Percentiles rank a stretch among this genome's conserved stretches.
Conservation (phyloP, 495 filamentous ascomycete species). For the Penicillium tannophilum region DNA sequence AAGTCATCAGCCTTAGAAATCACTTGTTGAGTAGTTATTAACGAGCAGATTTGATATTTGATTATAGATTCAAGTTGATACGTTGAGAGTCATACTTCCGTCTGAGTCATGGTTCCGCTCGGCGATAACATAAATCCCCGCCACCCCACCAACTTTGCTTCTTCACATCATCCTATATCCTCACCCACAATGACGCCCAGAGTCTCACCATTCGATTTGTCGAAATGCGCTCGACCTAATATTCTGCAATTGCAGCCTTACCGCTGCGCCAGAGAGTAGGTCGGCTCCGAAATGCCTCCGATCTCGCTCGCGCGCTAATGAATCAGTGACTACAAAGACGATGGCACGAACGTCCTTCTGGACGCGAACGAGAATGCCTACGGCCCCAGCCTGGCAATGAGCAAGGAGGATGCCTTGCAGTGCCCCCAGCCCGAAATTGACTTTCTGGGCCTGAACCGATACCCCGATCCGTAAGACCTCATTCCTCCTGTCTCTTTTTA, state of each 20-base stretch:
- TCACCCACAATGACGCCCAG: constrained; percentile 41
- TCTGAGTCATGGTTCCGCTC: not conserved
- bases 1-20: no score
- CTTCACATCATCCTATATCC: not conserved
- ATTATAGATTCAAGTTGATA: not conserved
- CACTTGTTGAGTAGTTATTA: no score
- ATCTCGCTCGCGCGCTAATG: constrained; percentile 34
- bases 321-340: constrained; percentile 94
- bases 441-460: constrained; percentile 81
- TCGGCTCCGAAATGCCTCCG: constrained; percentile 18
- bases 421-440: constrained; percentile 57
- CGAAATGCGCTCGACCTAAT: constrained; percentile 81
- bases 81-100: not conserved
- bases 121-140: not conserved
- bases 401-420: constrained; percentile 47
- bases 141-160: constrained; percentile 5
- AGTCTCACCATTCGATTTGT: constrained; percentile 65
- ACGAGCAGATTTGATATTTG: no score
- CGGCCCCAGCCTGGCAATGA: constrained; percentile 69
- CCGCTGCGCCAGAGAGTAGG: constrained; percentile 80
- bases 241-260: constrained; percentile 83
- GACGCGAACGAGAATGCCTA: constrained; percentile 98
- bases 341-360: constrained; percentile 93
- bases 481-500: not conserved
- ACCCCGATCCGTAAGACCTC: constrained; percentile 79